Base-by-base conservation (phyloP, 345 rosid species). In the Syzygium oleosum region DNA sequence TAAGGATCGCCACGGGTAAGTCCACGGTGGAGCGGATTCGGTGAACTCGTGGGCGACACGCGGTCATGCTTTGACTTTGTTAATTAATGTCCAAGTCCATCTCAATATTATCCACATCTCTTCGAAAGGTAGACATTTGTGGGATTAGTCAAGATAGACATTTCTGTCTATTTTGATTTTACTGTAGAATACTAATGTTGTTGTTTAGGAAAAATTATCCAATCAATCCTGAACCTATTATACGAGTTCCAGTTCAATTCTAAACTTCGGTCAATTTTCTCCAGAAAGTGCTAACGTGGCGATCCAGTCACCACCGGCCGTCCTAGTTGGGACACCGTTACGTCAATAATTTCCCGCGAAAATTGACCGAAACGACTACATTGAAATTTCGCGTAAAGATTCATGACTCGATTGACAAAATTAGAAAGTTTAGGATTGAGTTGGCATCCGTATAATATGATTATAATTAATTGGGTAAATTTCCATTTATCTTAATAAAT, bases 291-390 rank as follows among this genome's bases (percentile, higher is more conserved):
- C 34, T 4, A 7, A 52, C 7, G 6, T 43, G 46, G 5, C 46
- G 46, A 4, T 52, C 55, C 6, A 16, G 7, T 52, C 5, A 52
- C 16, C 7, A 4, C 4, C 0, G 2, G 4, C 38, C 1, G 1
- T 63, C 19, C 38, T 31, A 63, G 10, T 2, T 63, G 16, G 34
- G 4, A n/a, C 15, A 61, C 9, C 1, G 0, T 7, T 17, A 14
- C 77, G 12, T 63, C 9, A 14, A 63, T 38, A 7, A 29, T 6
- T 29, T 61, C 3, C 16, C 0, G 16, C 2, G 21, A 63, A 63
- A 29, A 29, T 63, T 29, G 38, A 63, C 6, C 3, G 9, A 29
- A 8, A 63, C 29, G 8, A 63, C 17, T 3, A 63, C 5, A 29
- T 63, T 63, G 14, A 10, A 63, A 63, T 8, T 29, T 8, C 10